A percentile compares a stretch with the other conserved stretches of the same genome.
These are phyloP conservation scores for Claviceps quebecensis DNA, from an alignment of 2,329 filamentous ascomycete species.

Conservation along the genomic window DNA sequence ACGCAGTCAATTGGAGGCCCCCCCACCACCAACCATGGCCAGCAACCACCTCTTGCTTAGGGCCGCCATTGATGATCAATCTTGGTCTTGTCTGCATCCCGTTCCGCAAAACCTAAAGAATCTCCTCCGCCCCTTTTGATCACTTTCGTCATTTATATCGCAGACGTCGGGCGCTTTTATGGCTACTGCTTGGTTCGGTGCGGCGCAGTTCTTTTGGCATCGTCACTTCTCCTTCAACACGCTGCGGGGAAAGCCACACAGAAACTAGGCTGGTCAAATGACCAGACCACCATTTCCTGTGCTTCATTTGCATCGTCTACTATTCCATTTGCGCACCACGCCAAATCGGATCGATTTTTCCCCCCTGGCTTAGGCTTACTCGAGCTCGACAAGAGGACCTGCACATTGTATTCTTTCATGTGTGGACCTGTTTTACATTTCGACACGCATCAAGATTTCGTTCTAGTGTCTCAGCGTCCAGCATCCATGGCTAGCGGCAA, in stretches of 20 bases:
- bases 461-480: background rate
- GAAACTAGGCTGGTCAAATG: constrained; percentile 4
- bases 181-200: background rate
- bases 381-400: background rate
- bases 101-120: constrained; percentile 1
- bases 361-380: background rate
- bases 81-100: constrained; percentile 1
- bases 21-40: background rate
- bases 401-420: background rate
- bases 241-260: constrained; percentile 1
- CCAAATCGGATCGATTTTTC: constrained; percentile 6
- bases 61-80: background rate
- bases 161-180: background rate
- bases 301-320: background rate
- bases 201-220: background rate
- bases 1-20: background rate
- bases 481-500: background rate
- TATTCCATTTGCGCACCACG: background rate
- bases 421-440: background rate
- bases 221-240: background rate
- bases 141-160: background rate
- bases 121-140: background rate
- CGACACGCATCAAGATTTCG: background rate
- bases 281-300: background rate
- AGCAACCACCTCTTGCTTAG: background rate